Evolutionary conservation across 2,329 filamentous ascomycete species (phyloP).

Genomic region (Hypomyces perniciosus): DNA sequence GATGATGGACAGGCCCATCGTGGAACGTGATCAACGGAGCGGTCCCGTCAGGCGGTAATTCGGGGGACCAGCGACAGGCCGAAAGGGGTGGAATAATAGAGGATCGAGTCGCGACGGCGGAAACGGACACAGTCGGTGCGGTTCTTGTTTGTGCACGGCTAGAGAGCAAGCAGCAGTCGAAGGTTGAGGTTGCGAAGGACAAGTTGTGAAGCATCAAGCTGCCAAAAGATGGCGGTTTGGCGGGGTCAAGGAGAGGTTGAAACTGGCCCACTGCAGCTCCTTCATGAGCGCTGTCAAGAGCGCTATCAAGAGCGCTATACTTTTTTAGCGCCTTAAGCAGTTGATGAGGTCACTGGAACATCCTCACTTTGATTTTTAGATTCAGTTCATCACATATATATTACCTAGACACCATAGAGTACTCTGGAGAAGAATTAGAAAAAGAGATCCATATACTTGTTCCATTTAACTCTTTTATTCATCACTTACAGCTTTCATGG

Average conservation of each 20-base stretch:
- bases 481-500: no score
- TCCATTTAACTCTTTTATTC: no score
- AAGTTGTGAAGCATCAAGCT: slow-evolving; percentile 15
- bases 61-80: background rate
- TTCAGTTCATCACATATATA: no score
- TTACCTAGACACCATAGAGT: no score
- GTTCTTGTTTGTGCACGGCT: background rate
- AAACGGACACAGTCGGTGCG: background rate
- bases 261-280: slow-evolving; percentile 7
- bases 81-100: background rate
- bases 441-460: no score
- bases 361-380: no score
- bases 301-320: no score
- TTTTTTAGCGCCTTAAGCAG: no score
- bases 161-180: background rate
- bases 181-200: background rate
- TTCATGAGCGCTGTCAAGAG: background rate
- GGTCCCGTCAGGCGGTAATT: slow-evolving; percentile 8
- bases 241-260: slow-evolving; percentile 5
- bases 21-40: slow-evolving; percentile 26
- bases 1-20: slow-evolving; percentile 79
- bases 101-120: background rate
- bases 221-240: background rate
- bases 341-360: no score
- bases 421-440: no score